Evolutionary conservation across 1,139 yeast genomes (phyloP).

Genomic region (Protomyces inouyei): DNA sequence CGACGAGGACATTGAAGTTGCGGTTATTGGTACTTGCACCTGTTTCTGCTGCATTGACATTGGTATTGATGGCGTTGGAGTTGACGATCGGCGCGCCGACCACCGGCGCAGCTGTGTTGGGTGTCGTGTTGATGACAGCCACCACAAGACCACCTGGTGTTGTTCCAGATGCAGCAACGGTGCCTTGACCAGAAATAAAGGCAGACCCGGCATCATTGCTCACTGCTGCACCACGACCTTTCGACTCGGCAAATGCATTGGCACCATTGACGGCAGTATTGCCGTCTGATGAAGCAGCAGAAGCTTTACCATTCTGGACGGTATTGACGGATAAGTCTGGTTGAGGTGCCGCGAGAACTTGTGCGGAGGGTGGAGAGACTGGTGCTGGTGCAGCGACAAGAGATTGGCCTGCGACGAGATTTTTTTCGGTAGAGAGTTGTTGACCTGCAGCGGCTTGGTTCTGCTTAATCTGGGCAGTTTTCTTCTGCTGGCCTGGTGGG

Average conservation of each 20-base stretch:
- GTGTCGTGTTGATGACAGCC: not conserved
- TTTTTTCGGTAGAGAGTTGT: not conserved
- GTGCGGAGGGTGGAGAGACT: not conserved
- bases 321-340: not conserved
- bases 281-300: not conserved
- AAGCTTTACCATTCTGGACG: not conserved
- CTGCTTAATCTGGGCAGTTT: not conserved
- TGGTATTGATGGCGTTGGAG: not conserved
- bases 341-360: not conserved
- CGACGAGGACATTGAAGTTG: constrained; percentile 8
- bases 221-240: constrained; percentile 2
- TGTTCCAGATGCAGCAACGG: not conserved
- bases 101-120: not conserved
- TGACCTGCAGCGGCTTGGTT: not conserved
- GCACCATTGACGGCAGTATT: not conserved
- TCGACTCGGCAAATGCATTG: constrained; percentile 1
- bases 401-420: not conserved
- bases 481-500: not conserved
- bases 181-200: constrained; percentile 2
- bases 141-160: not conserved
- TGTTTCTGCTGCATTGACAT: not conserved
- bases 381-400: not conserved
- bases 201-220: not conserved
- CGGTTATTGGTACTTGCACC: not conserved
- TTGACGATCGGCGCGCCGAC: not conserved